Percentiles rank a stretch among this genome's conserved stretches.
These are phyloP conservation scores for Neofusicoccum cordaticola DNA, from an alignment of 2,329 filamentous ascomycete species.

Conservation along the genomic window DNA sequence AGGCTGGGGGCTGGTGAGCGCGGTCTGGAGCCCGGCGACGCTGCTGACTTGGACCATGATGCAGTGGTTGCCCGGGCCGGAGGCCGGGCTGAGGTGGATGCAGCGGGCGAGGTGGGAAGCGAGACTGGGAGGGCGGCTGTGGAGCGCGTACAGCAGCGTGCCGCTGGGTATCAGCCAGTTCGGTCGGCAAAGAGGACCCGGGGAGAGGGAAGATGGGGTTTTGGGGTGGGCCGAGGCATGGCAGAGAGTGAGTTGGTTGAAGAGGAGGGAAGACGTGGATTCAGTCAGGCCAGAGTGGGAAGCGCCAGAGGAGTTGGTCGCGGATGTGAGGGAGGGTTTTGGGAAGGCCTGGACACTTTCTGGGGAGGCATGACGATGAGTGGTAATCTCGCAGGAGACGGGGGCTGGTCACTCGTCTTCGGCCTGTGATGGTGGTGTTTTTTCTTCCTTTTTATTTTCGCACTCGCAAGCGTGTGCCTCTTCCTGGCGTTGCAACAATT, in stretches of 20 bases:
- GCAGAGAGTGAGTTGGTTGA: constrained; percentile 38
- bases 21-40: neutral
- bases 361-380: neutral
- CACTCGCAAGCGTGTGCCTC: too few relatives aligned
- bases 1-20: neutral
- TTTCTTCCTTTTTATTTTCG: too few relatives aligned
- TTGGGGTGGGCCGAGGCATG: constrained; percentile 39
- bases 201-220: neutral
- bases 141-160: constrained; percentile 17
- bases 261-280: constrained; percentile 30
- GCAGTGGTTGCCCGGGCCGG: constrained; percentile 65
- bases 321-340: constrained; percentile 43
- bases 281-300: constrained; percentile 41
- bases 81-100: constrained; percentile 56
- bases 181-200: constrained; percentile 11
- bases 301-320: constrained; percentile 37
- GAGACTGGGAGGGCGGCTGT: constrained; percentile 10
- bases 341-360: constrained; percentile 21
- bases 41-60: constrained; percentile 60
- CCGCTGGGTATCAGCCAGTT: constrained; percentile 44
- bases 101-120: constrained; percentile 3
- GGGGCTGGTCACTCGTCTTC: neutral
- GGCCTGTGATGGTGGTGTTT: too few relatives aligned
- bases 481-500: too few relatives aligned
- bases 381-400: neutral